Evolutionary conservation across 306 rosid species (phyloP), one percentile per base, ranked within the genome.

Genomic region (Fragaria nilgerrensis): DNA sequence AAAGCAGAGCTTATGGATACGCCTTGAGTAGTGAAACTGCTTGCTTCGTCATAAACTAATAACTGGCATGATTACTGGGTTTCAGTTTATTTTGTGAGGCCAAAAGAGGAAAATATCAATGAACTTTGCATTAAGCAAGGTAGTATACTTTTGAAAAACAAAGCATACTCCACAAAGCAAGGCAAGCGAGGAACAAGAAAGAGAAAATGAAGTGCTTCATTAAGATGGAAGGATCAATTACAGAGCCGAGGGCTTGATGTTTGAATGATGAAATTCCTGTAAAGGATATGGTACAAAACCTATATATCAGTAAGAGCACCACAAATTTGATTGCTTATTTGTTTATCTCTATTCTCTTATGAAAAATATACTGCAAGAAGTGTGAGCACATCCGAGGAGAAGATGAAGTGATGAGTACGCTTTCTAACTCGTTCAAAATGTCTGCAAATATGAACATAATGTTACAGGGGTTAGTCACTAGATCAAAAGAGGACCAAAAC

Each of bases 241-340:
- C 75, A 78, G 55, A 53, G 79, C 44, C 66, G 29, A 75, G 64
- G 68, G 83, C 74, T 32, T 81, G 69, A 80, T 37, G 47, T 78
- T 50, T 63, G 77, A 75, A 76, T 61, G 32, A 65, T 81, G 72
- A 47, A 36, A 75, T 63, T 75, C 80, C 82, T 64, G 81, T 73
- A 81, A 27, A 74, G n/a, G 77, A 80, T 75, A 81, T 76, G 82
- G 83, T 58, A 85, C 86, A 88, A 78, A 84, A 84, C 80, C 66
- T 56, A 85, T 23, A 80, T 15, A 80, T 64, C 88, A 22, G 25
- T 74, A 72, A 70, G 75, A 48, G 79, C 79, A 63, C 82, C 70
- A 52, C 78, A 9, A 59, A 15, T 76, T 53, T n/a, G 72, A 52
- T 29, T 72, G 82, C 80, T 78, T 65, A 9, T 62, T 68, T 77